Evolutionary conservation across 352 stramenopile genomes (phyloP).

Genomic region (Pseudoperonospora humuli): DNA sequence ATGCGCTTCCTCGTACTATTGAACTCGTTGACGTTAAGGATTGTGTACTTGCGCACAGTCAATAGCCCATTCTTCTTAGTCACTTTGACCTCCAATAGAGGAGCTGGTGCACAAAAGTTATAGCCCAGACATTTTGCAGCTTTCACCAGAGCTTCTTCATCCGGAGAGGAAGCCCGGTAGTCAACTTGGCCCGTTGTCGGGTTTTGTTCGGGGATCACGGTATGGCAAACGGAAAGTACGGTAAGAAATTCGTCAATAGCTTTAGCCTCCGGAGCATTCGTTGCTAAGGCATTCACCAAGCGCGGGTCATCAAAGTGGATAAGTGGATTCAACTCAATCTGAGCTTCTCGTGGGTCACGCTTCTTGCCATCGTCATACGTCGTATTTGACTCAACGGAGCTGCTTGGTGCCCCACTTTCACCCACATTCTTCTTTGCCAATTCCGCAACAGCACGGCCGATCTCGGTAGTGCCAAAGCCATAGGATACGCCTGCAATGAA

Average conservation of each 20-base stretch:
- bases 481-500: slow-evolving; percentile 90
- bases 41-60: slow-evolving; percentile 42
- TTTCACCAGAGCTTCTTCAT: slow-evolving; percentile 79
- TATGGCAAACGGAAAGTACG: slow-evolving; percentile 80
- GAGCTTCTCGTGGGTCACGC: slow-evolving; percentile 37
- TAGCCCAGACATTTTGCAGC: slow-evolving; percentile 62
- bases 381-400: no score
- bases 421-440: no score
- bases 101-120: no score
- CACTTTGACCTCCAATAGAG: slow-evolving; percentile 39
- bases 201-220: slow-evolving; percentile 66
- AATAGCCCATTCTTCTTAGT: slow-evolving; percentile 41
- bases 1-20: slow-evolving; percentile 78
- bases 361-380: no score
- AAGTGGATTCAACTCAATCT: slow-evolving; percentile 50
- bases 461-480: slow-evolving; percentile 80
- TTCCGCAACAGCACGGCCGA: slow-evolving; percentile 66
- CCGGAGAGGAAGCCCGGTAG: slow-evolving; percentile 67
- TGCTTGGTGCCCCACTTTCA: no score
- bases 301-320: slow-evolving; percentile 69
- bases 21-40: slow-evolving; percentile 75
- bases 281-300: slow-evolving; percentile 57
- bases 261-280: slow-evolving; percentile 33
- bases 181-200: slow-evolving; percentile 56
- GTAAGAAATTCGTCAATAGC: slow-evolving; percentile 81